Conservation (phyloP, 78 protist species). For the Pelomyxa schiedti region DNA sequence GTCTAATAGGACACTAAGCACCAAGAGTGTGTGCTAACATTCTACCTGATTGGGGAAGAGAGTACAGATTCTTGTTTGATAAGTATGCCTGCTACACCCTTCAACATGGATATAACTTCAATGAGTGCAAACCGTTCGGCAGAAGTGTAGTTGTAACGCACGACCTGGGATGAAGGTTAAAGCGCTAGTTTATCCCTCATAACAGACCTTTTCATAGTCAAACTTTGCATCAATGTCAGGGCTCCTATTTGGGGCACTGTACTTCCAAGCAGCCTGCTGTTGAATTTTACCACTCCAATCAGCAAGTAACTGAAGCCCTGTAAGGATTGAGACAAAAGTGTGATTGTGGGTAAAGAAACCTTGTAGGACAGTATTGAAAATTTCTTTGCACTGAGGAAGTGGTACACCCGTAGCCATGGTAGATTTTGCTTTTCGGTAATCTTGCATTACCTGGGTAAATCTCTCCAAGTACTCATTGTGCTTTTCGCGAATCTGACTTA, state of each 20-base stretch:
- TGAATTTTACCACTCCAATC: slow-evolving; percentile 39
- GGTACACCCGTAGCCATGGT: slow-evolving; percentile 13
- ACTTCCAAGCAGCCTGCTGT: slow-evolving; percentile 60
- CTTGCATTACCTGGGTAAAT: slow-evolving; percentile 20
- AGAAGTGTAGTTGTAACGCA: slow-evolving; percentile 58
- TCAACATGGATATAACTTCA: slow-evolving; percentile 64
- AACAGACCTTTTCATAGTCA: slow-evolving; percentile 18
- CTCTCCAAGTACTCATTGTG: slow-evolving; percentile 30
- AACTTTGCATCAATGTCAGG: slow-evolving; percentile 9
- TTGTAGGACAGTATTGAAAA: slow-evolving; percentile 1
- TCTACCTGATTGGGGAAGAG: slow-evolving; percentile 28
- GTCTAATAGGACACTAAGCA: too few relatives aligned
- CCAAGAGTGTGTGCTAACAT: too few relatives aligned
- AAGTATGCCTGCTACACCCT: slow-evolving; percentile 35
- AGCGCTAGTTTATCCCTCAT: not conserved
- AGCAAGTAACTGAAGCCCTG: slow-evolving; percentile 30
- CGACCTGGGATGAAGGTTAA: slow-evolving; percentile 22
- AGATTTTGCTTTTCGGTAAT: not conserved
- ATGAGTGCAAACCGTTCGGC: slow-evolving; percentile 51
- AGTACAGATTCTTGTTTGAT: slow-evolving; percentile 12
- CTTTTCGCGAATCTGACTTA: not conserved
- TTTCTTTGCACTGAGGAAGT: slow-evolving; percentile 6
- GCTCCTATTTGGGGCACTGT: slow-evolving; percentile 35
- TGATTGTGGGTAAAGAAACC: not conserved
- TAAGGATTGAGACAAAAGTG: not conserved